Evolutionary conservation across 805 yeast genomes (phyloP), one percentile per base, ranked within the genome.

Genomic region (Ogataea polymorpha): DNA sequence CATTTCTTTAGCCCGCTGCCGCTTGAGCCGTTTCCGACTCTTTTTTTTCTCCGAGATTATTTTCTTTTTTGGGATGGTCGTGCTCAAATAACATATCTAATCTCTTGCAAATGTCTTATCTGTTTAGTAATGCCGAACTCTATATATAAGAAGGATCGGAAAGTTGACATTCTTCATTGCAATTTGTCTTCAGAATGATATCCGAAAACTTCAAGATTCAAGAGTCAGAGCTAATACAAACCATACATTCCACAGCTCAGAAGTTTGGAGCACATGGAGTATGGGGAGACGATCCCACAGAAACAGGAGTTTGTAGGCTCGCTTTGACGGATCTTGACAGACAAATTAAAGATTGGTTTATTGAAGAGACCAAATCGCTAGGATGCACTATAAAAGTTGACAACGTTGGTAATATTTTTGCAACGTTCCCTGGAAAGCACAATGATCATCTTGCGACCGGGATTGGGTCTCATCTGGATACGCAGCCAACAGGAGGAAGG

Each of bases 401-500:
- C 60, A 70, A 75, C 48, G 70, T 82, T 59, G 90, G 90, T 15
- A 80, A 77, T 58, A 79, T 82, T 15, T 82, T 82, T 62, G 82
- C 83, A 7, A 66, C 76, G 9, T 79, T 70, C 42, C 82, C 85
- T 0, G 87, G 87, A 5, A 70, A 71, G 39, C 39, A 42, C 21
- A 20, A 20, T 25, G 38, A 46, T 12, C 67, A 64, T 25, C 62
- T 61, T 20, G 58, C 70, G 3, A 80, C 80, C 1, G 86, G 77
- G 12, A 79, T 82, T 45, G 89, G 89, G 0, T 80, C 87, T 0
- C 89, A 82, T 59, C 62, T 82, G 42, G 90, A 82, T 52, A 82
- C 90, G 1, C 89, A 82, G 61, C 89, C 89, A 23, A 79, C 82
- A 6, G 90, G 89, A 28, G 89, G 90, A 9, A 68, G 86, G 45